These are phyloP conservation scores for Colletotrichum tofieldiae DNA, from an alignment of 2,329 filamentous ascomycete species.

Conservation along the genomic window DNA sequence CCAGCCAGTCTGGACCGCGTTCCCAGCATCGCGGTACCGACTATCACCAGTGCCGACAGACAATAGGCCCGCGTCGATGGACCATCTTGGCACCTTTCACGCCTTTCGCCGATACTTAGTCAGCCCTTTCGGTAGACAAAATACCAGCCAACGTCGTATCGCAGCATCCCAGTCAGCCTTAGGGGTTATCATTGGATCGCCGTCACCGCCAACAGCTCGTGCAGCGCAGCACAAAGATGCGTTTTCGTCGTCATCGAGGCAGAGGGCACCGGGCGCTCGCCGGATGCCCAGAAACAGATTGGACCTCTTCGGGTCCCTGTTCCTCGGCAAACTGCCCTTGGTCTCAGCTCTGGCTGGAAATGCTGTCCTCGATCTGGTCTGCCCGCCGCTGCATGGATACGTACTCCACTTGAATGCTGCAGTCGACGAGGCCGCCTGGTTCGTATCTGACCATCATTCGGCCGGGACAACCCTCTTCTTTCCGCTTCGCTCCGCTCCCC, in stretches of 20 bases:
- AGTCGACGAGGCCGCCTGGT: neutral
- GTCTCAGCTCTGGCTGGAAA: conserved; percentile 24
- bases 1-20: neutral
- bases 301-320: neutral
- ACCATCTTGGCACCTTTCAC: neutral
- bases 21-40: conserved; percentile 12
- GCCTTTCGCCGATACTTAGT: neutral
- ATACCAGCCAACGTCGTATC: neutral
- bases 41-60: neutral
- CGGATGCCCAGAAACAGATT: neutral
- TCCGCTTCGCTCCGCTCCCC: conserved; percentile 3
- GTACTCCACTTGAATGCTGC: conserved; percentile 8
- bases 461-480: neutral
- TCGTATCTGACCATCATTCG: conserved; percentile 8
- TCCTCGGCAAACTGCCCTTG: neutral
- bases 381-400: neutral
- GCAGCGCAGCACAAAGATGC: neutral
- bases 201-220: conserved; percentile 1
- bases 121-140: conserved; percentile 3
- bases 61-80: neutral
- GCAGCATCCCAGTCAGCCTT: conserved; percentile 19
- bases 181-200: neutral
- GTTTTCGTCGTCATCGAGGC: neutral
- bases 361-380: conserved; percentile 3
- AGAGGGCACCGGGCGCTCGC: neutral